phyloP scores from a whole-genome alignment of 805 yeast genomes.

The Hanseniaspora occidentalis region DNA sequence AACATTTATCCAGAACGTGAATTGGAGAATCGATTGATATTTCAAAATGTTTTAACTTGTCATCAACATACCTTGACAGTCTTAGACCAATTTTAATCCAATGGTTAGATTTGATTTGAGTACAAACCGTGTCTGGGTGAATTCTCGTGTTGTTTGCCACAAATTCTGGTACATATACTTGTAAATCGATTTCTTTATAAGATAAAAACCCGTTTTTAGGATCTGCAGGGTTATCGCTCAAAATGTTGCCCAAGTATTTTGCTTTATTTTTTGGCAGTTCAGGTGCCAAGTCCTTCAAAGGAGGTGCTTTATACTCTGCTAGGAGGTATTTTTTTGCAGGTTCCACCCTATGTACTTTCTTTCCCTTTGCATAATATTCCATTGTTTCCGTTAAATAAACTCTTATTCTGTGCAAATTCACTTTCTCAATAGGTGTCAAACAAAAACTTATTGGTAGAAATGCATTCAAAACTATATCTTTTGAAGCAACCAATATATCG shows the following conservation, averaged over 20 bases:
- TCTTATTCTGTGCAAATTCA: constrained; percentile 74
- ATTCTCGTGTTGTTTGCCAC: constrained; percentile 42
- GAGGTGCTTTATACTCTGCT: constrained; percentile 65
- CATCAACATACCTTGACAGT: constrained; percentile 52
- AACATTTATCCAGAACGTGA: constrained; percentile 60
- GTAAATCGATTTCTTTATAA: constrained; percentile 74
- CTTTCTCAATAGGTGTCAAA: constrained; percentile 75
- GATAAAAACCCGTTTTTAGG: constrained; percentile 42
- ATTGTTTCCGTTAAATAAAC: constrained; percentile 78
- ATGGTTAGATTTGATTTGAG: constrained; percentile 77
- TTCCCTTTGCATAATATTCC: constrained; percentile 72
- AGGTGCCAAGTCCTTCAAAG: constrained; percentile 21
- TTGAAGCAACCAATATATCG: constrained; percentile 84
- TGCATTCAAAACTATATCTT: constrained; percentile 74
- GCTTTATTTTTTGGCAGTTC: constrained; percentile 25
- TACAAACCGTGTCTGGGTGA: constrained; percentile 79
- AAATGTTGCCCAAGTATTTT: constrained; percentile 30
- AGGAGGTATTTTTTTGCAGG: constrained; percentile 73
- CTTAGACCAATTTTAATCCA: constrained; percentile 89
- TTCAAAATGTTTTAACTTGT: constrained; percentile 82
- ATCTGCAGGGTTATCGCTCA: constrained; percentile 27
- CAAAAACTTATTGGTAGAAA: constrained; percentile 74
- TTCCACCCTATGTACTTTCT: constrained; percentile 84
- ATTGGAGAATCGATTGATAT: constrained; percentile 92
- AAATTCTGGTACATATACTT: constrained; percentile 68